These are phyloP conservation scores for Chalciporus sphaerocephalus DNA, from an alignment of 768 basidiomycete species.

Conservation along the genomic window DNA sequence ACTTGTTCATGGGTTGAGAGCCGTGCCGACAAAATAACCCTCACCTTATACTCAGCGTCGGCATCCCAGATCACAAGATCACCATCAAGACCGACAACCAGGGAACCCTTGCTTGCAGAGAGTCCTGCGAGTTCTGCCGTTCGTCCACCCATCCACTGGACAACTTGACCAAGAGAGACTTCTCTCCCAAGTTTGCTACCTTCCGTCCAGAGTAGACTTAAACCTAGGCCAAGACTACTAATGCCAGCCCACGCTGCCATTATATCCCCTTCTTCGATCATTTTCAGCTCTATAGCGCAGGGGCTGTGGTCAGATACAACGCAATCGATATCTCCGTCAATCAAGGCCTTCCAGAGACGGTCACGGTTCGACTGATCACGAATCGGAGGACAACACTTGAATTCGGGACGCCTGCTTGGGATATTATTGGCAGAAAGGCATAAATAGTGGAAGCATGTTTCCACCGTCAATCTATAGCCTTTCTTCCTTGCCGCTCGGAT, in stretches of 20 bases:
- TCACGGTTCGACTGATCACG: conserved; percentile 70
- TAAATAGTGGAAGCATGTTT: conserved; percentile 98
- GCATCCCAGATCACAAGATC: conserved; percentile 88
- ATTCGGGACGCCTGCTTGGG: conserved; percentile 73
- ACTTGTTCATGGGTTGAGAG: conserved; percentile 1
- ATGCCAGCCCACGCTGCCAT: conserved; percentile 96
- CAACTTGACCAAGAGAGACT: conserved; percentile 53
- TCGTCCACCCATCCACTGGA: conserved; percentile 68
- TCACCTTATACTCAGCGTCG: conserved; percentile 40
- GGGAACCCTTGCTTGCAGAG: conserved; percentile 60
- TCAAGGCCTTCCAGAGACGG: conserved; percentile 74
- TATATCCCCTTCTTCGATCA: conserved; percentile 68
- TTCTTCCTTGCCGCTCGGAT: conserved; percentile 65
- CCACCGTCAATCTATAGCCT: conserved; percentile 76
- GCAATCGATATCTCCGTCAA: conserved; percentile 81
- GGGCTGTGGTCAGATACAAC: conserved; percentile 97
- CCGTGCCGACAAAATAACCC: conserved; percentile 5
- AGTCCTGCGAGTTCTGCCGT: conserved; percentile 82
- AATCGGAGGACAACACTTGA: conserved; percentile 97
- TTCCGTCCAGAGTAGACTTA: conserved; percentile 89
- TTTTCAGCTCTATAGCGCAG: conserved; percentile 79
- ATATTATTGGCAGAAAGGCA: conserved; percentile 69
- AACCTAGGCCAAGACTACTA: conserved; percentile 82
- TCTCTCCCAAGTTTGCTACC: conserved; percentile 48
- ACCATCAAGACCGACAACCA: conserved; percentile 74